Base-by-base conservation (phyloP, 495 filamentous ascomycete species). In the Pyrenopolyporus hunteri region DNA sequence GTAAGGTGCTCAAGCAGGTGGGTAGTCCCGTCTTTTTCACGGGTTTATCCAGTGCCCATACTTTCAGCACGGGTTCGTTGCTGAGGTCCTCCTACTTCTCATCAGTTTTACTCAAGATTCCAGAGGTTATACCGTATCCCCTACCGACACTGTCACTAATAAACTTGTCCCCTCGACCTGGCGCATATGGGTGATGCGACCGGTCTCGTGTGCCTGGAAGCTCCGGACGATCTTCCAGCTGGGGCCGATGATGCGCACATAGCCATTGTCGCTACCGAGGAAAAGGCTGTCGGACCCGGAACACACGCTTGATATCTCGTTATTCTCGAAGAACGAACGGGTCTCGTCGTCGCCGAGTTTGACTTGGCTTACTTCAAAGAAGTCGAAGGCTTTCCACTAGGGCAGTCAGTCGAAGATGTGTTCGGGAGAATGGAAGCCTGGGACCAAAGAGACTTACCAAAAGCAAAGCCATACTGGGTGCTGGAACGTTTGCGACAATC, bases 341-440 rank as follows among this genome's bases (percentile, higher is more conserved):
- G 75, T 80, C 45, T 80, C 80, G 44, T 89, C 89, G 72, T 92
- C 89, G 48, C 89, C 80, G 55, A 90, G 82, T 72, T 88, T 88
- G 74, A 98, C 87, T 65, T 88, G 86, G 58, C 87, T 85, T 71
- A 96, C 91, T 73, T 97, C 92, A 81, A 98, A 96, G 86, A 98
- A 98, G 83, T 94, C 92, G 80, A 98, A 98, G 48, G 90, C 86
- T 90, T 96, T 96, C 94, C 95, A 97, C 93, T 98, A 67, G 13
- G 17, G 6, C 33, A 13, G 35, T 59, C 55, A 64, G 64, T 33
- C 6, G 23, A 33, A 37, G 17, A 5, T 17, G 25, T 51, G 8
- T 22, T 20, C 19, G 14, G 11, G 10, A n/a, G 6, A 37, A 31
- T 25, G 19, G 16, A 44, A 47, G 9, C 28, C 11, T 28, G 9